A percentile compares a stretch with the other conserved stretches of the same genome.
Evolutionary conservation across 257 asterid genomes (phyloP).

Genomic region (Verbena officinalis): DNA sequence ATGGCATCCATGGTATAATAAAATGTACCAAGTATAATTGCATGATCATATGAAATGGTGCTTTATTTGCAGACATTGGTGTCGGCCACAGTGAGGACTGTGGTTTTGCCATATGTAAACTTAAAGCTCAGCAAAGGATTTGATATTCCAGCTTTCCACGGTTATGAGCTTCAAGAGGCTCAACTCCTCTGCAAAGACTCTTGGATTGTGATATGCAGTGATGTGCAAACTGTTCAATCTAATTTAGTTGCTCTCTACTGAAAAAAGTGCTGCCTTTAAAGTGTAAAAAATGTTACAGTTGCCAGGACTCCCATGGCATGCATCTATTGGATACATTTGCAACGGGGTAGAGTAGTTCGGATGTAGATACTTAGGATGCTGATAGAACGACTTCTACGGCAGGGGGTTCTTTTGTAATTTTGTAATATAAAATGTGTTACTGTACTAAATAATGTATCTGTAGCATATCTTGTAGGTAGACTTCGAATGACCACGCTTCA

Average conservation of each 20-base stretch:
- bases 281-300: too few relatives aligned
- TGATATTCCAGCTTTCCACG: slow-evolving; percentile 62
- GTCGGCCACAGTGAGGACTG: slow-evolving; percentile 59
- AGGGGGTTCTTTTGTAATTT: too few relatives aligned
- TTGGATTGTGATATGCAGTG: slow-evolving; percentile 68
- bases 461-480: neutral
- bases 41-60: too few relatives aligned
- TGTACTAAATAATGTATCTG: neutral
- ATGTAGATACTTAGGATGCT: neutral
- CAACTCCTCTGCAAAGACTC: slow-evolving; percentile 51
- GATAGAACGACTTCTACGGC: neutral
- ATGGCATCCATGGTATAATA: too few relatives aligned
- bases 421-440: too few relatives aligned
- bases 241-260: too few relatives aligned
- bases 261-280: neutral
- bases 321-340: neutral
- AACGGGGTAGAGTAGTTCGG: neutral
- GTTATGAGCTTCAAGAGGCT: slow-evolving; percentile 69
- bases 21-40: too few relatives aligned
- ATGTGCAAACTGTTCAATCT: slow-evolving; percentile 17
- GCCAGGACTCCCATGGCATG: too few relatives aligned
- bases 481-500: too few relatives aligned
- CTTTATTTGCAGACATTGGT: slow-evolving; percentile 56
- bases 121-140: slow-evolving; percentile 59
- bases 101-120: slow-evolving; percentile 72